Evolutionary conservation across 2,329 filamentous ascomycete genomes (phyloP).

Genomic region (Lomentospora prolificans): DNA sequence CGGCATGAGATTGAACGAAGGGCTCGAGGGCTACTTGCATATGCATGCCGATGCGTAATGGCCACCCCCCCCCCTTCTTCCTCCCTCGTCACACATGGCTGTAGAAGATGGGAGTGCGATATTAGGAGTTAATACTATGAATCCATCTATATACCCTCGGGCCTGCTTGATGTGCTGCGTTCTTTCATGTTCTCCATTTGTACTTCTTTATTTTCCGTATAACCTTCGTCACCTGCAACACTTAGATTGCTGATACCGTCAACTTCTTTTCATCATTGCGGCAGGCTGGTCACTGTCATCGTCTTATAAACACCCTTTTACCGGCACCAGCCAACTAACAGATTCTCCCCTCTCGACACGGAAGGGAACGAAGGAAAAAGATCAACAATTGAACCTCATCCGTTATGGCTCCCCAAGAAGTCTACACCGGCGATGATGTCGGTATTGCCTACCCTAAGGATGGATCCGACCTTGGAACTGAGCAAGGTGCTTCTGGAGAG

Average conservation of each 20-base stretch:
- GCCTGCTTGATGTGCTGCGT: not conserved
- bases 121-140: not conserved
- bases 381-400: too few species aligned
- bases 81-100: not conserved
- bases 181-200: not conserved
- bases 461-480: slow-evolving; percentile 26
- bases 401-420: slow-evolving; percentile 1
- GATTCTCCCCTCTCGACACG: not conserved
- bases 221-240: not conserved
- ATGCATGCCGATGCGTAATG: slow-evolving; percentile 4
- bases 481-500: slow-evolving; percentile 56
- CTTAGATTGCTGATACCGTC: not conserved
- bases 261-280: not conserved
- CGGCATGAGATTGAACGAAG: slow-evolving; percentile 1
- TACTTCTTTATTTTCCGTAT: not conserved
- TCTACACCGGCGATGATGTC: slow-evolving; percentile 7
- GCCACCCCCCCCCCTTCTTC: slow-evolving; percentile 6
- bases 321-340: not conserved
- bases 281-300: not conserved
- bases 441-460: slow-evolving; percentile 6
- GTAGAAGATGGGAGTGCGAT: not conserved
- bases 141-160: slow-evolving; percentile 5
- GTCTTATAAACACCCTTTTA: not conserved
- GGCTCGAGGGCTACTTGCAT: slow-evolving; percentile 1
- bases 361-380: too few species aligned